These are phyloP conservation scores for Hyphopichia wangnamkhiaoensis DNA, from an alignment of 1,139 yeast genomes.

Conservation along the genomic window DNA sequence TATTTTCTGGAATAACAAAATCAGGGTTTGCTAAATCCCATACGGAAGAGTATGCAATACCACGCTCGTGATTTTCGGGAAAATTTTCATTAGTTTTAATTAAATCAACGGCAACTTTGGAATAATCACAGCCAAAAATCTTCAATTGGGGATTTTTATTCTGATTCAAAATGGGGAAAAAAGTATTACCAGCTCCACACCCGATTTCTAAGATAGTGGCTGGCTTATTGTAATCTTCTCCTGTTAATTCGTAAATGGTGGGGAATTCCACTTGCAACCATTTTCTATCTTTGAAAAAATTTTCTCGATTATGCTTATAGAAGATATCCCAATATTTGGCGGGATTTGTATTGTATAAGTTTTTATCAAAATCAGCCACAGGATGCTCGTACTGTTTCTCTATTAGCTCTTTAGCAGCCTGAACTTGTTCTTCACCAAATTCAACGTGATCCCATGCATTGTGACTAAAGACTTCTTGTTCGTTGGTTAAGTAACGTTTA, in stretches of 20 bases:
- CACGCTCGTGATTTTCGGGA: conserved; percentile 42
- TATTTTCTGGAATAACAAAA: conserved; percentile 76
- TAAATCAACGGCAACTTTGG: conserved; percentile 85
- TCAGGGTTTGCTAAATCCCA: conserved; percentile 92
- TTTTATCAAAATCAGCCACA: conserved; percentile 82
- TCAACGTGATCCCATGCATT: conserved; percentile 99
- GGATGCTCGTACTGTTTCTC: conserved; percentile 77
- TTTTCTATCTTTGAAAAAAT: conserved; percentile 93
- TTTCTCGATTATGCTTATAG: conserved; percentile 85
- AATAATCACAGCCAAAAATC: conserved; percentile 87
- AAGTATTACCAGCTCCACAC: conserved; percentile 97
- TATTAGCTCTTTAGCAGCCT: conserved; percentile 74
- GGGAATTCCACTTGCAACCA: conserved; percentile 98
- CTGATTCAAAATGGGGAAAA: conserved; percentile 82
- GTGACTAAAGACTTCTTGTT: conserved; percentile 83
- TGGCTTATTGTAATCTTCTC: conserved; percentile 62
- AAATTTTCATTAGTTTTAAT: conserved; percentile 68
- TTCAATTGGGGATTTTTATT: conserved; percentile 76
- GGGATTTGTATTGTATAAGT: conserved; percentile 76
- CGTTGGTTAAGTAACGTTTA: conserved; percentile 70
- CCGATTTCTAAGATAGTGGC: conserved; percentile 86
- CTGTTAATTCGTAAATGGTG: conserved; percentile 72
- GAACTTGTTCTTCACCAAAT: conserved; percentile 90
- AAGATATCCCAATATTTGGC: conserved; percentile 96
- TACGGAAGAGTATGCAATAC: conserved; percentile 78